Percentiles rank a stretch among this genome's conserved stretches.
Conservation (phyloP, 2,329 filamentous ascomycete genomes). For the Alternaria angustiovoidea region DNA sequence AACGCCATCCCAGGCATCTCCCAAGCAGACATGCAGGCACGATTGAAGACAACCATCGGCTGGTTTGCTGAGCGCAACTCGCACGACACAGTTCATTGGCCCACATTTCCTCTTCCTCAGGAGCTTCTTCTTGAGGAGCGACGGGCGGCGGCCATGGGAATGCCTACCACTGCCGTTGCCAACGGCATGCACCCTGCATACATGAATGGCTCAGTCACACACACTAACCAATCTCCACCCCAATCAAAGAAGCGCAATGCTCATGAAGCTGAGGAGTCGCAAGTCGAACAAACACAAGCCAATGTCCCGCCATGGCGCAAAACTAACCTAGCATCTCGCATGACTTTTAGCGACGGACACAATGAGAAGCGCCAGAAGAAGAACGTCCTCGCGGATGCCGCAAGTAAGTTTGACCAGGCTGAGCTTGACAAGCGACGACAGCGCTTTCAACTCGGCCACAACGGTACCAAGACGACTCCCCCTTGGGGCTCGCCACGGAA, state of each 20-base stretch:
- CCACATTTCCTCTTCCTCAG: slow-evolving; percentile 82
- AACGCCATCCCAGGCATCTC: slow-evolving; percentile 61
- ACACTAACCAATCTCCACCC: slow-evolving; percentile 42
- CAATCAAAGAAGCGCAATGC: slow-evolving; percentile 86
- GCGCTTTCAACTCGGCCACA: slow-evolving; percentile 73
- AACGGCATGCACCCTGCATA: slow-evolving; percentile 27
- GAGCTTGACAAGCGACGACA: slow-evolving; percentile 87
- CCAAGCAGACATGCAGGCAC: slow-evolving; percentile 77
- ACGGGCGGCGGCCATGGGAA: slow-evolving; percentile 32
- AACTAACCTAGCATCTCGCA: slow-evolving; percentile 77
- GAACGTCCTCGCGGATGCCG: slow-evolving; percentile 58
- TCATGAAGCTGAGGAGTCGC: slow-evolving; percentile 59
- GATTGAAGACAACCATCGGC: slow-evolving; percentile 86
- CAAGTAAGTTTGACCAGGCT: slow-evolving; percentile 91
- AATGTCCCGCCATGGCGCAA: slow-evolving; percentile 75
- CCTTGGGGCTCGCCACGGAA: slow-evolving; percentile 57
- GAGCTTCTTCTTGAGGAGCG: slow-evolving; percentile 76
- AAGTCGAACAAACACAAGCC: slow-evolving; percentile 61
- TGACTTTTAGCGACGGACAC: slow-evolving; percentile 66
- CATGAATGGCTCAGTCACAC: slow-evolving; percentile 24
- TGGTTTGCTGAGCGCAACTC: slow-evolving; percentile 77
- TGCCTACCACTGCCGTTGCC: slow-evolving; percentile 41
- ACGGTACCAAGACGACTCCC: slow-evolving; percentile 63
- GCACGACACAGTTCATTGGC: slow-evolving; percentile 82
- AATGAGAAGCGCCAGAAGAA: slow-evolving; percentile 59